phyloP scores from a whole-genome alignment of 495 filamentous ascomycete species.

The Acidomyces sp. region DNA sequence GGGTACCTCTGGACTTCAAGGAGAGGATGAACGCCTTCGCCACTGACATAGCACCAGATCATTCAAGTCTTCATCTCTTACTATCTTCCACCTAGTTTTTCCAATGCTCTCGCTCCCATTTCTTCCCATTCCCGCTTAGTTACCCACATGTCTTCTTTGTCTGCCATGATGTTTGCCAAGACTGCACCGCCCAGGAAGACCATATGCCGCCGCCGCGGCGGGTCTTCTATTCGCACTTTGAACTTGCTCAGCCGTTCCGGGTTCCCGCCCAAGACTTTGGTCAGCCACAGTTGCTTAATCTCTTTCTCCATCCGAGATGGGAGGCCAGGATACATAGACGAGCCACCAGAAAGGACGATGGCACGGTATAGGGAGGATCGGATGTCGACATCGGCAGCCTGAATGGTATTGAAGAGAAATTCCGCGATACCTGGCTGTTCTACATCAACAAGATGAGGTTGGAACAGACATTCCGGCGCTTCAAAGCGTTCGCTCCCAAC shows the following conservation, averaged over 20 bases:
- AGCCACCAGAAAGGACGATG: constrained; percentile 88
- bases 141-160: constrained; percentile 98
- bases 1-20: too few relatives aligned
- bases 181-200: constrained; percentile 97
- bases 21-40: too few relatives aligned
- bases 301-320: constrained; percentile 95
- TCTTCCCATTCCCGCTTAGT: constrained; percentile 93
- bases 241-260: constrained; percentile 94
- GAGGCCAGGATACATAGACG: constrained; percentile 96
- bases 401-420: constrained; percentile 96
- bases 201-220: constrained; percentile 92
- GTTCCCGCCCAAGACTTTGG: constrained; percentile 73
- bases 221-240: constrained; percentile 97
- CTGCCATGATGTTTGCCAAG: constrained; percentile 94
- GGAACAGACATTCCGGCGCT: constrained; percentile 96
- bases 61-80: too few relatives aligned
- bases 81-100: constrained; percentile 64
- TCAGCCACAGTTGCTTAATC: constrained; percentile 96
- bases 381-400: constrained; percentile 88
- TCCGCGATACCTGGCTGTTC: constrained; percentile 96
- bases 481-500: constrained; percentile 96
- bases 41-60: too few relatives aligned
- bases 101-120: constrained; percentile 70
- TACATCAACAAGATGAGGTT: constrained; percentile 94
- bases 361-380: constrained; percentile 89